Evolutionary conservation across 345 rosid genomes (phyloP).

Genomic region (Corchorus capsularis): DNA sequence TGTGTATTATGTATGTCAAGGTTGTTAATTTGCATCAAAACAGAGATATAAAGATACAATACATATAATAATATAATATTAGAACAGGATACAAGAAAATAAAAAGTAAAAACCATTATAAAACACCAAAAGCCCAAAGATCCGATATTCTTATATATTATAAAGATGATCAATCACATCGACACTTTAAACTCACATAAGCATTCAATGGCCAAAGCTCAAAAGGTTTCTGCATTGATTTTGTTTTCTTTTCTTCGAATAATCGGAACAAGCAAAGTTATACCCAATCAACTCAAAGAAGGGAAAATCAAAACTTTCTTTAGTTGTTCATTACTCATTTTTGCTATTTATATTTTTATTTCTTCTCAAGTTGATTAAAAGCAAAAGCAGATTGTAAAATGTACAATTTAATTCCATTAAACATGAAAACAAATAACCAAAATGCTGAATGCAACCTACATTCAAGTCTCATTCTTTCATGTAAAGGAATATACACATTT

Average conservation of each 20-base stretch:
- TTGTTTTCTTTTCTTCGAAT: constrained; percentile 1
- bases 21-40: neutral
- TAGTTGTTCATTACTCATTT: neutral
- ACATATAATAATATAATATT: neutral
- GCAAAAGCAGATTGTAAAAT: neutral
- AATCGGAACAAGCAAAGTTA: neutral
- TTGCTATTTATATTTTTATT: neutral
- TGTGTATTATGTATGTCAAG: neutral
- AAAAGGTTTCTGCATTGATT: neutral
- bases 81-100: neutral
- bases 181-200: neutral
- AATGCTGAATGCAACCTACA: neutral
- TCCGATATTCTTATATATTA: neutral
- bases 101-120: neutral
- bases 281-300: neutral
- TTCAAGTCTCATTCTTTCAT: neutral
- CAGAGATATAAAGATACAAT: neutral
- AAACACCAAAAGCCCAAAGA: neutral
- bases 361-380: neutral
- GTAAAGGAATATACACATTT: neutral
- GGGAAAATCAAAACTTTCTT: neutral
- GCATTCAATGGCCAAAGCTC: neutral
- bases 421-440: neutral
- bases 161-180: neutral
- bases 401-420: neutral